A percentile compares a stretch with the other conserved stretches of the same genome.
phyloP scores from a whole-genome alignment of 1,284 basidiomycete species.

The Sporisorium sorghi region DNA sequence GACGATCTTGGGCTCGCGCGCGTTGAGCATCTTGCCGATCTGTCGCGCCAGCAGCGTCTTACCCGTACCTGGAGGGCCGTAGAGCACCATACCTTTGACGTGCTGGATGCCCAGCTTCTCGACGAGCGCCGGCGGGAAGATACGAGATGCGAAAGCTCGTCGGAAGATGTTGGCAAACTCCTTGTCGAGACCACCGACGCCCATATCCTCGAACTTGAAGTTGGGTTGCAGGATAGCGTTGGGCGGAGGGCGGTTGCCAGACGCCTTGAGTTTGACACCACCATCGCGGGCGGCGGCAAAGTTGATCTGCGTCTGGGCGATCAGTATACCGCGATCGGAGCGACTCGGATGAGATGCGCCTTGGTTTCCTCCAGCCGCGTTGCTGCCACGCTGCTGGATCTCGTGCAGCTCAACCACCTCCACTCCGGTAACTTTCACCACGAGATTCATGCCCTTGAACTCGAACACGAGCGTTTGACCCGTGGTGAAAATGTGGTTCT shows the following conservation, averaged over 20 bases:
- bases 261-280: slow-evolving; percentile 89
- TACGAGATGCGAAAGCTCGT: slow-evolving; percentile 96
- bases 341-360: slow-evolving; percentile 67
- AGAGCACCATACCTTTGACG: slow-evolving; percentile 95
- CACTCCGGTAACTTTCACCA: slow-evolving; percentile 78
- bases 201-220: slow-evolving; percentile 99
- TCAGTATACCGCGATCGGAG: slow-evolving; percentile 77
- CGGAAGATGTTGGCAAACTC: slow-evolving; percentile 98
- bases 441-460: slow-evolving; percentile 87
- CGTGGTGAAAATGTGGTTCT: slow-evolving; percentile 73
- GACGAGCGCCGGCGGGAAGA: slow-evolving; percentile 95
- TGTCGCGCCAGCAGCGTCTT: slow-evolving; percentile 98
- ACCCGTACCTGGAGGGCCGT: slow-evolving; percentile 96
- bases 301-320: slow-evolving; percentile 89
- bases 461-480: slow-evolving; percentile 87
- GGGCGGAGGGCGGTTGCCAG: slow-evolving; percentile 89
- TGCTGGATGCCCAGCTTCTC: slow-evolving; percentile 99
- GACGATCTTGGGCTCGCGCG: slow-evolving; percentile 96
- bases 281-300: slow-evolving; percentile 86
- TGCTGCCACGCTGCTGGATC: slow-evolving; percentile 39
- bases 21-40: slow-evolving; percentile 99
- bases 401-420: slow-evolving; percentile 74
- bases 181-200: slow-evolving; percentile 94
- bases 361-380: slow-evolving; percentile 9
- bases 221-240: slow-evolving; percentile 97